Percentiles rank a stretch among this genome's conserved stretches.
These are phyloP conservation scores for Nematodospora anomalae DNA, from an alignment of 1,139 yeast genomes.

Conservation along the genomic window DNA sequence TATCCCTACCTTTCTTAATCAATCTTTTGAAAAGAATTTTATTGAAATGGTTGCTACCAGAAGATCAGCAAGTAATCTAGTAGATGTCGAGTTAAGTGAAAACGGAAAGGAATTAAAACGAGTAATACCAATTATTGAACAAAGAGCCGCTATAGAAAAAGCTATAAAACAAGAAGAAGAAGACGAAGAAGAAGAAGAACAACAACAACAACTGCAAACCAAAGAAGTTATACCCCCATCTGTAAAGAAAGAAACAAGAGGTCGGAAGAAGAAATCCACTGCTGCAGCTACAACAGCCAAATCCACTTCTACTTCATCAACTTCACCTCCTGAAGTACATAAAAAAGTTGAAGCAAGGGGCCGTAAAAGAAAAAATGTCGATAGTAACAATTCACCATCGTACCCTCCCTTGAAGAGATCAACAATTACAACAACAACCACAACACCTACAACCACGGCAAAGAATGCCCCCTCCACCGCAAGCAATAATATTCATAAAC, in stretches of 20 bases:
- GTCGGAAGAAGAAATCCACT: slow-evolving; percentile 10
- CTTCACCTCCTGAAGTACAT: slow-evolving; percentile 2
- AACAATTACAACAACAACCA: not conserved
- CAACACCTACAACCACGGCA: not conserved
- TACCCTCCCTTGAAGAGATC: not conserved
- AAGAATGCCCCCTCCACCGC: slow-evolving; percentile 1
- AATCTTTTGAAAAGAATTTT: not conserved
- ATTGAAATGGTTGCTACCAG: slow-evolving; percentile 16
- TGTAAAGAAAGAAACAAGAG: slow-evolving; percentile 15
- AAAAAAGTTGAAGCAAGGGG: slow-evolving; percentile 14
- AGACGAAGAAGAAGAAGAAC: slow-evolving; percentile 2
- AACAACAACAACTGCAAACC: not conserved
- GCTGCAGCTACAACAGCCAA: not conserved
- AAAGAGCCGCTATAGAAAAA: slow-evolving; percentile 6
- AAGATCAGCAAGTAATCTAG: slow-evolving; percentile 11
- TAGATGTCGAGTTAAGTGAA: slow-evolving; percentile 13
- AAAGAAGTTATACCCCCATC: slow-evolving; percentile 3
- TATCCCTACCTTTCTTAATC: not conserved
- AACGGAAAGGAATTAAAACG: slow-evolving; percentile 15
- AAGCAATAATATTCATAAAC: slow-evolving; percentile 9
- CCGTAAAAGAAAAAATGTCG: slow-evolving; percentile 3
- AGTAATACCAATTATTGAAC: slow-evolving; percentile 10
- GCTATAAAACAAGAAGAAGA: slow-evolving; percentile 3
- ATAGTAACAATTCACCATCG: not conserved
- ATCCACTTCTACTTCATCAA: not conserved